These are phyloP conservation scores for Lentinula raphanica DNA, from an alignment of 768 basidiomycete species.

Conservation along the genomic window DNA sequence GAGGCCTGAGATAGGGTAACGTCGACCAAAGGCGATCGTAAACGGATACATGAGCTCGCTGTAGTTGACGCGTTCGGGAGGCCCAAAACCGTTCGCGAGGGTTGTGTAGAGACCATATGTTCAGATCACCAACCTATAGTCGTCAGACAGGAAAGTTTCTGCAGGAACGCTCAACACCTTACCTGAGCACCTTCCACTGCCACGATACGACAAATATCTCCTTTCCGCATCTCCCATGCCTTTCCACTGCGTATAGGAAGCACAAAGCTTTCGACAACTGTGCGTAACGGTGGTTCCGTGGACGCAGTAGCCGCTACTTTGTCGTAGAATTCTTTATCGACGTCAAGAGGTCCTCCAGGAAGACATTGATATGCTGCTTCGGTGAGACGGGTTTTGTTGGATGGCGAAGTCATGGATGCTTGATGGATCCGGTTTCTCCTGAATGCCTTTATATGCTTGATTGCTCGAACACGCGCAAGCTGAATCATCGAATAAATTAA, in stretches of 20 bases:
- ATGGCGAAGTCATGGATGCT: background rate
- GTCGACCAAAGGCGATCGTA: conserved; percentile 21
- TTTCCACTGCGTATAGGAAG: conserved; percentile 16
- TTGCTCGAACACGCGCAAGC: background rate
- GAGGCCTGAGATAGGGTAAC: conserved; percentile 17
- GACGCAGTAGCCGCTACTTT: conserved; percentile 8
- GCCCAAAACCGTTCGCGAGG: conserved; percentile 17
- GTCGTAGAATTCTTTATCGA: conserved; percentile 16
- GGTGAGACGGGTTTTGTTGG: conserved; percentile 5
- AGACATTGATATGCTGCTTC: conserved; percentile 14
- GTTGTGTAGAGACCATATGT: conserved; percentile 15
- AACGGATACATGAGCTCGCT: conserved; percentile 17
- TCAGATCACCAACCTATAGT: conserved; percentile 16
- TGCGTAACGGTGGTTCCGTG: background rate
- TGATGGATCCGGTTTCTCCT: background rate
- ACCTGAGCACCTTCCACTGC: conserved; percentile 19
- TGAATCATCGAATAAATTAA: background rate
- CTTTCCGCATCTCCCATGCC: conserved; percentile 16
- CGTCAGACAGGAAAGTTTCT: no score
- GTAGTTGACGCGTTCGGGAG: conserved; percentile 18
- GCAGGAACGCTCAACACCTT: background rate
- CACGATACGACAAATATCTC: conserved; percentile 16
- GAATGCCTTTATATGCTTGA: background rate
- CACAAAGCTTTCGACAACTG: conserved; percentile 14
- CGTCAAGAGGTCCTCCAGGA: conserved; percentile 10